Evolutionary conservation across 78 protist genomes (phyloP).

Genomic region (Acrasis kona): DNA sequence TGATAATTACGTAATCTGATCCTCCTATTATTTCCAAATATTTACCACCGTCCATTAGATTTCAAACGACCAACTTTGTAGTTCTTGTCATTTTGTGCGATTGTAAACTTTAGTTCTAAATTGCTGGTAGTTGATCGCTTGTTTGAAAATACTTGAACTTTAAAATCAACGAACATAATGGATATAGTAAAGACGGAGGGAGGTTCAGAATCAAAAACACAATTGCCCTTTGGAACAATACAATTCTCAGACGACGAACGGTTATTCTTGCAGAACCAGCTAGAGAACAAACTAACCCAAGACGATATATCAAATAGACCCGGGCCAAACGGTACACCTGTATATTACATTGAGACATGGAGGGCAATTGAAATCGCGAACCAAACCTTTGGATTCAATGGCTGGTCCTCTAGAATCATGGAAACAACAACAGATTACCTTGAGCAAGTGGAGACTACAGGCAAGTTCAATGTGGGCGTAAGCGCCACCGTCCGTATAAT

Average conservation of each 20-base stretch:
- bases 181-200: too few species aligned
- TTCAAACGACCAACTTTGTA: too few species aligned
- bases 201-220: too few species aligned
- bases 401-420: neutral
- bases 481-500: slow-evolving; percentile 1
- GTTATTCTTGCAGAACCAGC: neutral
- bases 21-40: too few species aligned
- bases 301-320: slow-evolving; percentile 6
- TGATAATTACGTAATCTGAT: too few species aligned
- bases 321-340: neutral
- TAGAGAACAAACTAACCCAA: neutral
- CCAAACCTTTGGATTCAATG: slow-evolving; percentile 9
- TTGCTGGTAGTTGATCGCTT: too few species aligned
- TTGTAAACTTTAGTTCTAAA: too few species aligned
- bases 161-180: too few species aligned
- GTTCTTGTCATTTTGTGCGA: too few species aligned
- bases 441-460: neutral
- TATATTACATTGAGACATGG: slow-evolving; percentile 1
- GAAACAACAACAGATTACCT: neutral
- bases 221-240: neutral
- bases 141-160: too few species aligned
- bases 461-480: neutral
- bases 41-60: too few species aligned
- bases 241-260: neutral
- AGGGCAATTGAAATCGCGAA: slow-evolving; percentile 1